Percentiles rank a stretch among this genome's conserved stretches.
Evolutionary conservation across 2,329 filamentous ascomycete genomes (phyloP).

Genomic region (Fusarium sp.): DNA sequence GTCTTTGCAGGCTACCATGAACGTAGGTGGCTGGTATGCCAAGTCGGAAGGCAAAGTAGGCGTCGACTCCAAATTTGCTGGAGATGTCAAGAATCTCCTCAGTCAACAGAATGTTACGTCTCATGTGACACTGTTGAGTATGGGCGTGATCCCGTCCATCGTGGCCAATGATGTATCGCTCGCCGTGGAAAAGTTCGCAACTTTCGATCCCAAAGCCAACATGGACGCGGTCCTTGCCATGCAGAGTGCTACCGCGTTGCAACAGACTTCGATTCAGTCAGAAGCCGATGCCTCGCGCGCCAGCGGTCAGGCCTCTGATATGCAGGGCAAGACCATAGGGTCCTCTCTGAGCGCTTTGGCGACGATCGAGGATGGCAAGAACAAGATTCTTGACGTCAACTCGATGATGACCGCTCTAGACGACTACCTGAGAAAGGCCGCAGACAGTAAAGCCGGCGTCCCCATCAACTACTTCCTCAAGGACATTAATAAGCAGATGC

Average conservation of each 20-base stretch:
- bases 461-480: conserved; percentile 43
- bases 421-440: conserved; percentile 27
- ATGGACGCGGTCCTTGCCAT: conserved; percentile 7
- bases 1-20: conserved; percentile 20
- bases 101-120: conserved; percentile 34
- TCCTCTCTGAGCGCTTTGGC: conserved; percentile 2
- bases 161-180: not conserved
- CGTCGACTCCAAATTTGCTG: conserved; percentile 22
- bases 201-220: conserved; percentile 12
- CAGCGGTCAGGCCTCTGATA: not conserved
- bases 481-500: conserved; percentile 32
- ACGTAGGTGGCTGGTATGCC: conserved; percentile 18
- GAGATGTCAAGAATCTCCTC: conserved; percentile 34
- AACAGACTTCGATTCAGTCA: conserved; percentile 7
- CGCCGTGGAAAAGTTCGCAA: conserved; percentile 8
- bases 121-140: conserved; percentile 21
- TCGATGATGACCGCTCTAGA: conserved; percentile 39
- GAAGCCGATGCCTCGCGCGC: conserved; percentile 9
- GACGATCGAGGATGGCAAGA: conserved; percentile 17
- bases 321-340: not conserved
- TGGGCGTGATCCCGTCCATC: conserved; percentile 17
- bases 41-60: not conserved
- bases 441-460: conserved; percentile 11
- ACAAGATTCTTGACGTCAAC: conserved; percentile 32
- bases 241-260: conserved; percentile 1